Base-by-base conservation (phyloP, 805 yeast species). In the Saturnispora dispora region DNA sequence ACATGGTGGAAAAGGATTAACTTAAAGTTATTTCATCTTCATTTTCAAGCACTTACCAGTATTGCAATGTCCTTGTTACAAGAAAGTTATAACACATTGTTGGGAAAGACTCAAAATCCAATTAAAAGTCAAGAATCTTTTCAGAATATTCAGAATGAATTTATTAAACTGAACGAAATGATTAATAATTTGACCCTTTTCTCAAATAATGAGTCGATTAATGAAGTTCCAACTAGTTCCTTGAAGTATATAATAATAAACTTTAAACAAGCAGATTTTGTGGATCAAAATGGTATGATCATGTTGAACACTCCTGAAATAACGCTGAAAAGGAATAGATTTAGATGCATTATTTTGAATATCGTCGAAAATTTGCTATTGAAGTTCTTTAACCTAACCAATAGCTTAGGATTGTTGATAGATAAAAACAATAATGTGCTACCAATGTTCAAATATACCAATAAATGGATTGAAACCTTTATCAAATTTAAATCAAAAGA, bases 241-340 rank as follows among this genome's bases (percentile, higher is more conserved):
- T 33, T 55, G 3, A 42, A 39, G 17, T 52, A 46, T 36, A 23
- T 55, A 5, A 20, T 48, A 3, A 32, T 46, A 1, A 28, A 17
- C 4, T 53, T 41, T 32, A 36, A 47, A 27, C 56, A 55, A 44
- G 58, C 46, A 5, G 50, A 53, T 50, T 53, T 55, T 27, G 25
- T 55, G 11, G 58, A 55, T 53, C 32, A 47, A 11, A 36, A 53
- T 42, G 58, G 55, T 9, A 52, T 55, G 27, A 48, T 53, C 27
- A 49, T 55, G 46, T 52, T 53, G 45, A 46, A 53, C 37, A 32
- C 41, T 10, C 18, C 11, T n/a, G 37, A 47, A 40, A 47, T 27
- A 2, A 23, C 50, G 2, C 15, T 51, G 8, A 32, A 36, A 3
- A 49, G 50, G 9, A 55, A 55, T 46, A 51, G 41, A 46, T 39